Conservation (phyloP, 2,329 filamentous ascomycete genomes). For the Aphanocladium album region DNA sequence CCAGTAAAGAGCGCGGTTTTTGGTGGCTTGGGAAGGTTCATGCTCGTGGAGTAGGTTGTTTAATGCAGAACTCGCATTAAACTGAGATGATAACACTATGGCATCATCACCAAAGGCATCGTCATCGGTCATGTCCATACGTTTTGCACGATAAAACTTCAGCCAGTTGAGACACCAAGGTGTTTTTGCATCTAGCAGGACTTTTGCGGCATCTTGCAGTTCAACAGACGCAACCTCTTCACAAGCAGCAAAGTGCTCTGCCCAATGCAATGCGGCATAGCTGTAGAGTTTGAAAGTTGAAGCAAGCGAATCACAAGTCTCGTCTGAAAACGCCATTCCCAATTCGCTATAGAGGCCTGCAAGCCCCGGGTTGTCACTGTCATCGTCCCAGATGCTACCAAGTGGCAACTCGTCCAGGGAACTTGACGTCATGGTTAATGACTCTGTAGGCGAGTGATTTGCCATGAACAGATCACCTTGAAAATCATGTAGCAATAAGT, state of each 20-base stretch:
- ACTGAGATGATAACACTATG: conserved; percentile 27
- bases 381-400: not conserved
- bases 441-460: conserved; percentile 10
- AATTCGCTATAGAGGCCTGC: not conserved
- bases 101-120: conserved; percentile 19
- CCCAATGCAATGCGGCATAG: conserved; percentile 34
- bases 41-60: conserved; percentile 14
- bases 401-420: not conserved
- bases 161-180: conserved; percentile 28
- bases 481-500: conserved; percentile 31
- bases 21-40: conserved; percentile 8
- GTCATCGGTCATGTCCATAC: conserved; percentile 18
- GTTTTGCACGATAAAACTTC: conserved; percentile 24
- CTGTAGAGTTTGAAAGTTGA: conserved; percentile 27
- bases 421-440: not conserved
- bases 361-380: not conserved
- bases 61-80: conserved; percentile 24
- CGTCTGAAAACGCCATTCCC: not conserved
- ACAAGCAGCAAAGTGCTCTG: conserved; percentile 26
- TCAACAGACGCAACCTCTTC: conserved; percentile 16
- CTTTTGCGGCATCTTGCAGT: conserved; percentile 17
- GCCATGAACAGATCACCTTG: conserved; percentile 22
- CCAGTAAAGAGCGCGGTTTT: conserved; percentile 26
- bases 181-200: conserved; percentile 17
- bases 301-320: conserved; percentile 17